Conservation (phyloP, 1,284 basidiomycete genomes). For the Gomphus bonarii region DNA sequence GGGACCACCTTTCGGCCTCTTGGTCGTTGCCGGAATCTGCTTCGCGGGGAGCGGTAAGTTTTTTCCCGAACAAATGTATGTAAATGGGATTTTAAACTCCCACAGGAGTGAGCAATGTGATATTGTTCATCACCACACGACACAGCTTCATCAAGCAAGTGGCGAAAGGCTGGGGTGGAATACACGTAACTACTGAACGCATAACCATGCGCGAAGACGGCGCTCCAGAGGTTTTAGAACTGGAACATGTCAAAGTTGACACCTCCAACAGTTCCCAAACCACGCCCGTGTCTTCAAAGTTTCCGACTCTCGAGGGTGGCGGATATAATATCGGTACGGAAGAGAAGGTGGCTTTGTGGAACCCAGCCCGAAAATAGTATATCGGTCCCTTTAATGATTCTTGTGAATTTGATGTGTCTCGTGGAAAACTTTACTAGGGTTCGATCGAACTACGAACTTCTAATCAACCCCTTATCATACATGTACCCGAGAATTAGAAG, state of each 20-base stretch:
- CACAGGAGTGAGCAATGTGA: conserved; percentile 3
- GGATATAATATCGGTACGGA: too few species aligned
- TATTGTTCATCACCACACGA: conserved; percentile 9
- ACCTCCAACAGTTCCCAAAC: background rate
- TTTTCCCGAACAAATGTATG: background rate
- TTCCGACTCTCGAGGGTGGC: background rate
- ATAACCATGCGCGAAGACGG: conserved; percentile 5
- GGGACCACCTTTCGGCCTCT: background rate
- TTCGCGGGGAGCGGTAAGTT: background rate
- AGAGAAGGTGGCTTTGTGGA: too few species aligned
- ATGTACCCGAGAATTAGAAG: too few species aligned
- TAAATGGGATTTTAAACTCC: background rate
- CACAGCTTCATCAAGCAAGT: conserved; percentile 3
- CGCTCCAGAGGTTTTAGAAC: background rate
- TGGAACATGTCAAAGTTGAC: background rate
- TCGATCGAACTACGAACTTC: too few species aligned
- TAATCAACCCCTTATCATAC: too few species aligned
- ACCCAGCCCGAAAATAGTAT: too few species aligned
- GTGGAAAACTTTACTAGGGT: too few species aligned
- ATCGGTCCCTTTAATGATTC: too few species aligned
- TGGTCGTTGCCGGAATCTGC: background rate
- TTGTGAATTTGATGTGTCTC: too few species aligned
- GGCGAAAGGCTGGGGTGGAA: background rate
- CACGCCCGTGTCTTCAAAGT: background rate
- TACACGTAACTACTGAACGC: conserved; percentile 7